A percentile compares a stretch with the other conserved stretches of the same genome.
Evolutionary conservation across 2,329 filamentous ascomycete genomes (phyloP).

Genomic region (Fusarium palustre): DNA sequence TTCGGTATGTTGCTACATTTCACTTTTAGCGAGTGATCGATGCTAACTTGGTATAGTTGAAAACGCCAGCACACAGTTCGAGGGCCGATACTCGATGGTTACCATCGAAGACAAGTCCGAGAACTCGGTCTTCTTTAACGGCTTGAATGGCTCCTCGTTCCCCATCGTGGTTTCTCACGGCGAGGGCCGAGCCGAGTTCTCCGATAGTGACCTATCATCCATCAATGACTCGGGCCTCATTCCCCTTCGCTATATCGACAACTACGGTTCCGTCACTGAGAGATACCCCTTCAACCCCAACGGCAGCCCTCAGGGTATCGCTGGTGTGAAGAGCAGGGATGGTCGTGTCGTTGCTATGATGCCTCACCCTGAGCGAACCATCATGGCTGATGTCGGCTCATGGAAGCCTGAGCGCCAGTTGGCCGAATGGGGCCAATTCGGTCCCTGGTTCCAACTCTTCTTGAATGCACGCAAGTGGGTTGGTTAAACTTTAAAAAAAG

Average conservation of each 20-base stretch:
- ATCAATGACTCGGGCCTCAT: constrained; percentile 77
- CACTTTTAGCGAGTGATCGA: background rate
- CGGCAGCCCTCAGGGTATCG: constrained; percentile 83
- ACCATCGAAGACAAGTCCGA: constrained; percentile 42
- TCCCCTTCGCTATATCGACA: constrained; percentile 87
- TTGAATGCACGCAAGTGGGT: constrained; percentile 90
- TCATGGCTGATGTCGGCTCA: constrained; percentile 81
- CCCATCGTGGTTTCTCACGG: constrained; percentile 48
- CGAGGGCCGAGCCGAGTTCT: constrained; percentile 81
- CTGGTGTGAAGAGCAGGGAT: constrained; percentile 80
- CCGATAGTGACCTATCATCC: constrained; percentile 61
- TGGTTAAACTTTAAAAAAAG: constrained; percentile 58
- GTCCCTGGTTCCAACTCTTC: constrained; percentile 89
- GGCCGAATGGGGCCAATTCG: constrained; percentile 81
- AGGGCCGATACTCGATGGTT: constrained; percentile 47
- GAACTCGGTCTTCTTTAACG: constrained; percentile 47
- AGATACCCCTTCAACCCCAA: constrained; percentile 90
- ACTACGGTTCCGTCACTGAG: constrained; percentile 77
- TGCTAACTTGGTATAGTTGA: constrained; percentile 61
- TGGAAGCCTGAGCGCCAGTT: constrained; percentile 71
- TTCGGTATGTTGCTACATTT: constrained; percentile 61
- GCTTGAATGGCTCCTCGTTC: constrained; percentile 45
- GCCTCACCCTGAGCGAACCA: constrained; percentile 93
- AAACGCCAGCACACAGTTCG: constrained; percentile 67
- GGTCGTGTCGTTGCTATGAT: constrained; percentile 89